Base-by-base conservation (phyloP, 139 green algal genomes). In the Picochlorum sp. region DNA sequence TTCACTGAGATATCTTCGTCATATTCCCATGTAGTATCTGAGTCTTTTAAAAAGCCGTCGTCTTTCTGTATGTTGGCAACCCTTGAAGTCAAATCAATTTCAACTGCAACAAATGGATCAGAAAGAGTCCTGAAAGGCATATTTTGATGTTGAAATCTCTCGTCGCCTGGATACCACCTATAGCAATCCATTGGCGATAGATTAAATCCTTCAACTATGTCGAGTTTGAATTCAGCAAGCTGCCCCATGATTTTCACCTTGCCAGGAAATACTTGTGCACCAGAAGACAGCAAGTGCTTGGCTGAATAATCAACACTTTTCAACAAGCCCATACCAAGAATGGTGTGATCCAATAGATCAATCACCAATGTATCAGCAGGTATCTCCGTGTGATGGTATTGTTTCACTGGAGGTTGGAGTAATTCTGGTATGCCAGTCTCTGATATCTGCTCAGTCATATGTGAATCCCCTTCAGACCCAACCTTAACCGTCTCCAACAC, bases 171-270 rank as follows among this genome's bases (percentile, higher is more conserved):
- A 61, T 87, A 71, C 86, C 86, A 92, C 20, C 76, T 74, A 73
- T 89, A 92, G 66, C 90, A 84, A 56, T 66, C 61, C 45, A 92
- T 51, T 4, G 51, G 30, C 2, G 64, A 74, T 21, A 92, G 57
- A 65, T 92, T 77, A 57, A 92, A 89, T 10, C 85, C 86, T 18
- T 23, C 60, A 7, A 85, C 72, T 9, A 82, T 56, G 4, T 61
- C 52, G 14, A 62, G 24, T 32, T 24, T 24, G 38, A 86, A 28
- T 26, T 82, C 73, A 24, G 86, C 30, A 44, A 89, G 68, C 65
- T 59, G 32, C 3, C 62, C 82, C 13, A 37, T 8, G 23, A 79
- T 69, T 62, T 58, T 54, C 10, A 84, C 24, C 11, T 14, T 37
- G 2, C 51, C 28, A 2, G 79, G 79, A 23, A 83, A 54, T 1